Evolutionary conservation across 805 yeast genomes (phyloP).

Genomic region (Ogataea chonburiensis): DNA sequence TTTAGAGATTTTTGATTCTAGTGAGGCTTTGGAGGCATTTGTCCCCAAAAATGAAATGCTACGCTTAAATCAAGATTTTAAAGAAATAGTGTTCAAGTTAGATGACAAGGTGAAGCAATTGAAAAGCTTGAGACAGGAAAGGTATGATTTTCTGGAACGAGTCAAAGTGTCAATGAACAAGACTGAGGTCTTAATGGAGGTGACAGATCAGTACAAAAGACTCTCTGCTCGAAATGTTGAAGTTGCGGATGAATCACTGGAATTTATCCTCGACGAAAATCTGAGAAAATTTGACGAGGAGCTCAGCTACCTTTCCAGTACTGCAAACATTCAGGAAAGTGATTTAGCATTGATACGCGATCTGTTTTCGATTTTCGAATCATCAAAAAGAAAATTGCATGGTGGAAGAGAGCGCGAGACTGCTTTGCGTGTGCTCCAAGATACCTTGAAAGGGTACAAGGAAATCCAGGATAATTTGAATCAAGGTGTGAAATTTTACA

Average conservation of each 20-base stretch:
- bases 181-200: constrained; percentile 49
- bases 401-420: constrained; percentile 41
- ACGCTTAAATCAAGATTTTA: constrained; percentile 35
- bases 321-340: constrained; percentile 38
- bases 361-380: constrained; percentile 38
- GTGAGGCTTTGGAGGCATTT: constrained; percentile 31
- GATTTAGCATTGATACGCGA: constrained; percentile 32
- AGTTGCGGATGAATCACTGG: constrained; percentile 36
- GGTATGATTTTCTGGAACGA: constrained; percentile 41
- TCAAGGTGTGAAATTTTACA: constrained; percentile 72
- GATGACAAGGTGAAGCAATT: constrained; percentile 35
- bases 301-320: constrained; percentile 43
- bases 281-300: constrained; percentile 52
- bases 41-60: constrained; percentile 43
- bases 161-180: constrained; percentile 46
- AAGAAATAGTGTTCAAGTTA: constrained; percentile 35
- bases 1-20: constrained; percentile 39
- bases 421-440: constrained; percentile 51
- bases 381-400: constrained; percentile 33
- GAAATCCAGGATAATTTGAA: constrained; percentile 60
- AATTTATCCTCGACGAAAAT: constrained; percentile 39
- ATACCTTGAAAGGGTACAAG: constrained; percentile 47
- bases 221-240: constrained; percentile 39
- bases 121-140: constrained; percentile 33
- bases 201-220: constrained; percentile 35